Evolutionary conservation across 2,329 filamentous ascomycete species (phyloP).

Genomic region (Xylaria sp.): DNA sequence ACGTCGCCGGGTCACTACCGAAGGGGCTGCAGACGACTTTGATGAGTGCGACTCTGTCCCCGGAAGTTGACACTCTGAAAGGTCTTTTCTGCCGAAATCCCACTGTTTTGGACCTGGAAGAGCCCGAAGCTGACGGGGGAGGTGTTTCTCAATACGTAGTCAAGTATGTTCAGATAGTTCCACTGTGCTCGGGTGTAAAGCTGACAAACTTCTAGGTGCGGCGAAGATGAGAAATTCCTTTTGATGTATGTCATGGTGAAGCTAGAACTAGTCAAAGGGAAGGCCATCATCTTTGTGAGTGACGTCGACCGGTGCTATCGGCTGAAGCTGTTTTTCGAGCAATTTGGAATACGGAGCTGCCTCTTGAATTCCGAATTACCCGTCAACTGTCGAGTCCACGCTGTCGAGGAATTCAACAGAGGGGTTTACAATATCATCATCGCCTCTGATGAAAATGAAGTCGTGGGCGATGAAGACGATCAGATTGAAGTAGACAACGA

Average conservation of each 20-base stretch:
- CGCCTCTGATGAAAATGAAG: conserved; percentile 88
- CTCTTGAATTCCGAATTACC: conserved; percentile 94
- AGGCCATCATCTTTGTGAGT: conserved; percentile 78
- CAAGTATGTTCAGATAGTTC: conserved; percentile 54
- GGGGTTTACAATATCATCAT: conserved; percentile 98
- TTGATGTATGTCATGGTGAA: conserved; percentile 94
- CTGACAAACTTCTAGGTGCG: conserved; percentile 59
- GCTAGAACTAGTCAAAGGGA: conserved; percentile 89
- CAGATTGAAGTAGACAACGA: conserved; percentile 40
- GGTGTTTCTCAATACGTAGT: conserved; percentile 86
- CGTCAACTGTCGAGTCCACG: conserved; percentile 88
- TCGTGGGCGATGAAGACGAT: conserved; percentile 67
- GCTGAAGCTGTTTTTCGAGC: conserved; percentile 91
- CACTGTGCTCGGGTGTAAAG: not conserved
- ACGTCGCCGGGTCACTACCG: conserved; percentile 75
- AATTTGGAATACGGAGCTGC: conserved; percentile 92
- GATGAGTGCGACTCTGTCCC: conserved; percentile 90
- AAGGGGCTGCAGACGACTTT: conserved; percentile 87
- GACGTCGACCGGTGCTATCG: conserved; percentile 68
- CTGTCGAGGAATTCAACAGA: conserved; percentile 96
- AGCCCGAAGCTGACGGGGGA: conserved; percentile 75
- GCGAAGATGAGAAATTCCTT: conserved; percentile 97
- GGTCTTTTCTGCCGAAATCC: conserved; percentile 83
- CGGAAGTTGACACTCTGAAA: conserved; percentile 84
- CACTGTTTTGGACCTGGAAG: conserved; percentile 78